Conservation (phyloP, 768 basidiomycete genomes). For the Suillus discolor region DNA sequence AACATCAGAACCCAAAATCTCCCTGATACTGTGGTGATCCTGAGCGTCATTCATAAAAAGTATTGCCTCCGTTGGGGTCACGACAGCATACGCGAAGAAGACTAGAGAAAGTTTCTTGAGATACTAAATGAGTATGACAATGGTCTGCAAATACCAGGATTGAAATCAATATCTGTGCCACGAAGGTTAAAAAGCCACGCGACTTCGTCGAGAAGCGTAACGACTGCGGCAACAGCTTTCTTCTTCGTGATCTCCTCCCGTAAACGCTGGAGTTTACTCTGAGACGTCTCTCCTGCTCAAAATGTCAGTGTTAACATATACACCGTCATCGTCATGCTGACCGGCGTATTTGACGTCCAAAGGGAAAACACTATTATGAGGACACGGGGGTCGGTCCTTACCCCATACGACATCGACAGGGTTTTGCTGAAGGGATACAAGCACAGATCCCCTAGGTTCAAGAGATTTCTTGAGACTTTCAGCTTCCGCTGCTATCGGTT, state of each 20-base stretch:
- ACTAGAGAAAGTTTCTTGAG: constrained; percentile 42
- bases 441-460: constrained; percentile 49
- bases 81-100: constrained; percentile 89
- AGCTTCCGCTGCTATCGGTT: constrained; percentile 56
- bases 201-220: constrained; percentile 92
- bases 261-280: constrained; percentile 67
- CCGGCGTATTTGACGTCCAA: constrained; percentile 80
- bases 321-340: constrained; percentile 18
- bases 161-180: constrained; percentile 90
- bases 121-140: constrained; percentile 6
- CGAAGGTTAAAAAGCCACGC: constrained; percentile 95
- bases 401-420: constrained; percentile 82
- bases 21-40: constrained; percentile 40
- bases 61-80: constrained; percentile 57
- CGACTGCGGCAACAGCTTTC: constrained; percentile 61
- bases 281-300: constrained; percentile 54
- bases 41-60: constrained; percentile 70
- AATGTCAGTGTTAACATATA: neutral
- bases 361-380: constrained; percentile 65
- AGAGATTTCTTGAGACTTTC: constrained; percentile 62
- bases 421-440: constrained; percentile 71
- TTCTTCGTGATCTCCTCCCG: constrained; percentile 67
- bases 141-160: constrained; percentile 52
- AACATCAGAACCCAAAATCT: constrained; percentile 59
- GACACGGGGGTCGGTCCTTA: constrained; percentile 63